Evolutionary conservation across 2,329 filamentous ascomycete species (phyloP).

Genomic region (Cytospora leucostoma): DNA sequence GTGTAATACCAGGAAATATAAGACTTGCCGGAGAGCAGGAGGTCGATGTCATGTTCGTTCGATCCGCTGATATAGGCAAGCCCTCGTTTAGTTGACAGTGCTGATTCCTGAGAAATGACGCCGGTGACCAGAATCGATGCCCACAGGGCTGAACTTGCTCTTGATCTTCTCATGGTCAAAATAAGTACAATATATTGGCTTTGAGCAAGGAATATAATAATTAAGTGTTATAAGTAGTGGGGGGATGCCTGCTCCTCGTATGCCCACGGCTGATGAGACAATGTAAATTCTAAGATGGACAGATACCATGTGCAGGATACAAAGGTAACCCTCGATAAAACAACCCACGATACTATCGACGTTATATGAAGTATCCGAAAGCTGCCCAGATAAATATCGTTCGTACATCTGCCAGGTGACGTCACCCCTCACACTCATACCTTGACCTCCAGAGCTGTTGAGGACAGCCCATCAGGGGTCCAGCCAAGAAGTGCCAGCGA

Average conservation of each 20-base stretch:
- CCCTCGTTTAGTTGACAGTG: conserved; percentile 33
- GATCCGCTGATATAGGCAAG: conserved; percentile 33
- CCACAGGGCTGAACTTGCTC: conserved; percentile 12
- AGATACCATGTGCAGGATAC: not conserved
- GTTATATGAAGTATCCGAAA: not conserved
- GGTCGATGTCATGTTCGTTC: conserved; percentile 36
- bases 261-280: not conserved
- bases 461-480: conserved; percentile 5
- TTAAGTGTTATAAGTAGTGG: not conserved
- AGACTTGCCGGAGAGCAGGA: conserved; percentile 41
- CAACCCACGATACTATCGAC: not conserved
- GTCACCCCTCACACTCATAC: conserved; percentile 4
- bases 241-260: not conserved
- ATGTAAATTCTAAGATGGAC: not conserved
- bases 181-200: not conserved
- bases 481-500: conserved; percentile 15
- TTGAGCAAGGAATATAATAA: not conserved
- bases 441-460: not conserved
- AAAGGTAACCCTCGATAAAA: not conserved
- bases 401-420: conserved; percentile 13
- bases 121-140: not conserved
- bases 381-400: not conserved
- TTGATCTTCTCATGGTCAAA: conserved; percentile 9
- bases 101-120: conserved; percentile 2
- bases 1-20: conserved; percentile 47